Evolutionary conservation across 2,329 filamentous ascomycete species (phyloP).

Genomic region (Aspergillus fructus): DNA sequence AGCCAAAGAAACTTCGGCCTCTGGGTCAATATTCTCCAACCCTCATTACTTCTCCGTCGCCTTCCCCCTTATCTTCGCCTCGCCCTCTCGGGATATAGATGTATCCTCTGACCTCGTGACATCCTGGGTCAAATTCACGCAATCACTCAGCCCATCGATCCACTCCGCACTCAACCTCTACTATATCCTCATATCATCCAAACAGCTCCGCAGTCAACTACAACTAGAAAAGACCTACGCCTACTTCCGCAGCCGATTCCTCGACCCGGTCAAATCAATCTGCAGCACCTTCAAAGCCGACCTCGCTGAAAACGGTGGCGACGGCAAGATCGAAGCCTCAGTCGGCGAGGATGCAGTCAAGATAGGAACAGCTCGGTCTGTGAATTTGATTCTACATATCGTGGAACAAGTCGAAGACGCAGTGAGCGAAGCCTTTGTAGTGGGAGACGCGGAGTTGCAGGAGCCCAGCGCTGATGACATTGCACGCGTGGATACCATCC

Average conservation of each 20-base stretch:
- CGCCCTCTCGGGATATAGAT: conserved; percentile 43
- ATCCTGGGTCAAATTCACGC: conserved; percentile 51
- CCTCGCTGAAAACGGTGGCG: conserved; percentile 34
- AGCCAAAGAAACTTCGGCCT: conserved; percentile 20
- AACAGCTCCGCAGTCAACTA: conserved; percentile 47
- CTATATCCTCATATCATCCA: conserved; percentile 54
- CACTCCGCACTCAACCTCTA: conserved; percentile 60
- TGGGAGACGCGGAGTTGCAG: conserved; percentile 26
- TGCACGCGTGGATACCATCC: conserved; percentile 26
- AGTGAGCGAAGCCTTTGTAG: conserved; percentile 28
- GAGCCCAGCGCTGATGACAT: conserved; percentile 32
- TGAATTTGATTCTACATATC: conserved; percentile 32
- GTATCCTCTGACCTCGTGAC: conserved; percentile 37
- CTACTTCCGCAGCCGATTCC: conserved; percentile 33
- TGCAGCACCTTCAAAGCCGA: conserved; percentile 35
- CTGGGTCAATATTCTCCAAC: conserved; percentile 34
- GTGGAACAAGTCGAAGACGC: conserved; percentile 38
- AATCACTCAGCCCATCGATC: conserved; percentile 49
- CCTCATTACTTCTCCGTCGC: conserved; percentile 42
- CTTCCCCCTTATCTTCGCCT: conserved; percentile 53
- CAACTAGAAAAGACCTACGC: conserved; percentile 42
- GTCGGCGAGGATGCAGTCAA: conserved; percentile 37
- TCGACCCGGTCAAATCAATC: conserved; percentile 32
- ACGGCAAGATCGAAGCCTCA: conserved; percentile 33
- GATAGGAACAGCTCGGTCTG: conserved; percentile 35